Base-by-base conservation (phyloP, 2,329 filamentous ascomycete genomes). In the Phoma herbarum region DNA sequence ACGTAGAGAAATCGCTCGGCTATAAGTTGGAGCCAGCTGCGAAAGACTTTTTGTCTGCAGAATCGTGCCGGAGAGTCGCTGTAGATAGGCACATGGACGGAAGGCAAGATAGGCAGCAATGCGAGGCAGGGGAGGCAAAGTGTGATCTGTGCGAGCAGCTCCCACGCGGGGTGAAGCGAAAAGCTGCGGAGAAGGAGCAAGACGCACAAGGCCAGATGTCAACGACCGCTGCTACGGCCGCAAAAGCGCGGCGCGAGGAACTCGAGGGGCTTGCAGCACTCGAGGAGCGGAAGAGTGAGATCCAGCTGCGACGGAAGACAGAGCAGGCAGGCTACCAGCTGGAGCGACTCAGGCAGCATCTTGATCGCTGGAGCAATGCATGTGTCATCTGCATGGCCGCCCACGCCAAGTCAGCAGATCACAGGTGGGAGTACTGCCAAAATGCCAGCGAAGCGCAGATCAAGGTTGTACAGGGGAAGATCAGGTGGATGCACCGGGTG, bases 1-100 rank as follows among this genome's bases (percentile, higher is more conserved):
- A 29, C 12, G 23, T 46, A 46, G 28, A 39, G 39, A 46, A 39
- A 23, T 23, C 10, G 28, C 31, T 46, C 3, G 18, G 18, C 31
- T 46, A 54, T 22, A 46, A 54, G 51, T 12, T 54, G 14, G 51
- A 54, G 20, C 18, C 6, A 26, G 20, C 42, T 22, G 28, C 28
- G 12, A 54, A 39, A 29, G 41, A 46, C 2, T 47, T 52, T n/a
- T 10, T 45, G 16, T 23, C 26, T 35, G n/a, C 3, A 18, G 12
- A 33, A 44, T 28, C 18, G 11, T 44, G 23, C 37, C 9, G 2
- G 18, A 20, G 28, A 46, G n/a, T 46, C 26, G 4, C 26, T 11
- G 6, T 46, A 33, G 35, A 50, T 26, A 49, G 10, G 44, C 25
- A 55, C 25, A 55, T 55, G 43, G 43, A 56, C 35, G 33, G 45